Evolutionary conservation across 225 moss, liverwort and hornwort genomes (phyloP), one percentile per base, ranked within the genome.

Genomic region (Pseudisothecium myosuroides): DNA sequence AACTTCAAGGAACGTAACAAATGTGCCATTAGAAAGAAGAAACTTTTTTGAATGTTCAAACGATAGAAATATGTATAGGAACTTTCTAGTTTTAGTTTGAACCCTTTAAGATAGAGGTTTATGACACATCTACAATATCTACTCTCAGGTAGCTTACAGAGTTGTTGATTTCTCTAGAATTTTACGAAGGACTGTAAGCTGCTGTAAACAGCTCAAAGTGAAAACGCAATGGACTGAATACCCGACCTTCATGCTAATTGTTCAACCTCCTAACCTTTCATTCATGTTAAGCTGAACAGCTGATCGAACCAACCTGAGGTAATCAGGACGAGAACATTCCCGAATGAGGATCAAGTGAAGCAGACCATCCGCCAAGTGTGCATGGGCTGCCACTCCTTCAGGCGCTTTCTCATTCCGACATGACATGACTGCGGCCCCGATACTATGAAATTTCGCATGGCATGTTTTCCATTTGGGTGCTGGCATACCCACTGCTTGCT

Each of bases 321-420:
- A 97, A 55, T 95, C 90, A 85, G 92, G 94, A 60, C 96, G 97
- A 66, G 98, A 98, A 81, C 98, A 98, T 56, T 93, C 91, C 87
- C 95, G 95, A 86, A 98, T 97, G n/a, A 98, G 95, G 88, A 98
- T 98, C 89, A 98, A 89, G 92, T 98, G 93, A 89, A 98, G 96
- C 85, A 98, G 89, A 81, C 98, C 98, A 87, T 98, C 98, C 27
- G 98, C 96, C 90, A 98, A 94, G 86, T 98, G 98, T 45, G 98
- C 98, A 91, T 98, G 96, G 12, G 97, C 95, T 89, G 96, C 94
- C 82, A 98, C 91, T 69, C 98, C 98, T 80, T 96, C 97, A 31
- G 98, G 98, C 39, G 98, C 98, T 92, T 96, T 98, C 45, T 97
- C 96, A 92, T 98, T 98, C 87, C 98, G 95, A 89, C 98, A 98